Percentiles rank a stretch among this genome's conserved stretches.
phyloP scores from a whole-genome alignment of 306 rosid genomes.

The Dalbergia cultrata region DNA sequence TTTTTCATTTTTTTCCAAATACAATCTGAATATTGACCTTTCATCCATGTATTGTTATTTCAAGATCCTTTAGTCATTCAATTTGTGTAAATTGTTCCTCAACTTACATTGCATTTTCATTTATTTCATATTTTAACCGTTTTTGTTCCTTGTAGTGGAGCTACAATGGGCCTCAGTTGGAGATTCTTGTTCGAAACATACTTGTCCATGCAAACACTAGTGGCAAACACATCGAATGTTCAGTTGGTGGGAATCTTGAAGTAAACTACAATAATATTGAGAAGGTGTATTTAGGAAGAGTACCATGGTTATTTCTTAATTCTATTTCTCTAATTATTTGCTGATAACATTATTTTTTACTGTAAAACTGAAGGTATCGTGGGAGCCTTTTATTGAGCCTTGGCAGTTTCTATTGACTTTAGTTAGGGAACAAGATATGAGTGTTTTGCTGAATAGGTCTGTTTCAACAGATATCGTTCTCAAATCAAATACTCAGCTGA shows the following conservation, averaged over 20 bases:
- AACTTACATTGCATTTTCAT: not conserved
- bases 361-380: slow-evolving; percentile 71
- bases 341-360: slow-evolving; percentile 42
- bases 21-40: not conserved
- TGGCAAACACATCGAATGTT: slow-evolving; percentile 64
- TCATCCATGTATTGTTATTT: not conserved
- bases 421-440: slow-evolving; percentile 69
- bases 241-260: slow-evolving; percentile 65
- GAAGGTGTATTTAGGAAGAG: slow-evolving; percentile 62
- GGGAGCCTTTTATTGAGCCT: slow-evolving; percentile 98
- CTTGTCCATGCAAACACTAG: slow-evolving; percentile 57
- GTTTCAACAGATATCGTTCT: slow-evolving; percentile 69
- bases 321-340: slow-evolving; percentile 24
- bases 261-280: slow-evolving; percentile 86
- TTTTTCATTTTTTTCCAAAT: not conserved
- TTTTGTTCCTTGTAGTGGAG: slow-evolving; percentile 71
- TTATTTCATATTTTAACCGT: slow-evolving; percentile 17
- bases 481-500: slow-evolving; percentile 70
- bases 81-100: slow-evolving; percentile 5
- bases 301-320: not conserved
- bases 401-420: slow-evolving; percentile 78
- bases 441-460: slow-evolving; percentile 68
- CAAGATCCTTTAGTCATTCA: not conserved
- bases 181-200: slow-evolving; percentile 70
- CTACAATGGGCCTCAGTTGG: slow-evolving; percentile 85